phyloP scores from a whole-genome alignment of 495 filamentous ascomycete genomes.

The Delitschia confertaspora region DNA sequence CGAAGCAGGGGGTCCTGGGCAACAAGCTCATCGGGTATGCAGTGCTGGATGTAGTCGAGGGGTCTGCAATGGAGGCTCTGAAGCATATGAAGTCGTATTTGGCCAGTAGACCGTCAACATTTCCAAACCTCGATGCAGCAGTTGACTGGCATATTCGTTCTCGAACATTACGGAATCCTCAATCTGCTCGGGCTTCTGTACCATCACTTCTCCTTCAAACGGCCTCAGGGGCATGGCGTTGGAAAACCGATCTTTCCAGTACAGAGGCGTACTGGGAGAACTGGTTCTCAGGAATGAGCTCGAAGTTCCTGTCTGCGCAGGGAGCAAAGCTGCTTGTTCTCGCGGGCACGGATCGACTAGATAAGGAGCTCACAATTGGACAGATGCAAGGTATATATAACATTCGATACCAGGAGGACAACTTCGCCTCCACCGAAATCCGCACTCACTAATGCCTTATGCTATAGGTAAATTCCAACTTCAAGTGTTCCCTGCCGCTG shows the following conservation, averaged over 20 bases:
- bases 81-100: constrained; percentile 91
- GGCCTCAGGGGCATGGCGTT: constrained; percentile 54
- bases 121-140: constrained; percentile 62
- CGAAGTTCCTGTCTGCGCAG: constrained; percentile 73
- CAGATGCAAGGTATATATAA: constrained; percentile 80
- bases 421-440: constrained; percentile 3
- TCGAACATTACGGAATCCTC: constrained; percentile 75
- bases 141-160: constrained; percentile 93
- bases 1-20: constrained; percentile 56
- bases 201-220: constrained; percentile 61
- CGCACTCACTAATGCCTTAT: background rate
- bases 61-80: constrained; percentile 81
- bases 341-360: constrained; percentile 87
- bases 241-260: constrained; percentile 74
- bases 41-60: constrained; percentile 93
- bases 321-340: constrained; percentile 88
- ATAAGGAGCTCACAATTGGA: constrained; percentile 91
- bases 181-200: constrained; percentile 77
- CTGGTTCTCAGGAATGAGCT: constrained; percentile 84
- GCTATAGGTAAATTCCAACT: constrained; percentile 81
- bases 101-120: constrained; percentile 68
- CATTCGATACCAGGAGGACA: background rate
- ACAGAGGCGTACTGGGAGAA: constrained; percentile 90
- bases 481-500: constrained; percentile 87
- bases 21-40: constrained; percentile 69